These are phyloP conservation scores for Wakefieldia striispora DNA, from an alignment of 768 basidiomycete genomes.

Conservation along the genomic window DNA sequence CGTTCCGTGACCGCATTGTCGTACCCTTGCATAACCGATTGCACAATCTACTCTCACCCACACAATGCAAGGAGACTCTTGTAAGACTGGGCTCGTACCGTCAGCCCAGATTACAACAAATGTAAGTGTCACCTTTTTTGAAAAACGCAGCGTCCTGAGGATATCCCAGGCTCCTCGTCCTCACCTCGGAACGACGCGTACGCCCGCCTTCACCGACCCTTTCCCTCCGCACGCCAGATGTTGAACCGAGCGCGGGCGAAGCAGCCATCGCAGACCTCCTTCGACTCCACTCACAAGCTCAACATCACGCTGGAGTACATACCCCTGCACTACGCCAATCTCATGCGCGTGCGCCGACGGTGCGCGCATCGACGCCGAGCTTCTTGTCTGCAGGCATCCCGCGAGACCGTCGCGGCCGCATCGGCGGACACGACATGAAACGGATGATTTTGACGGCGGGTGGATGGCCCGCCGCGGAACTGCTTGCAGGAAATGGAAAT, in stretches of 20 bases:
- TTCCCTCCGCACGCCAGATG: constrained; percentile 47
- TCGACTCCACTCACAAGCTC: constrained; percentile 56
- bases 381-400: constrained; percentile 74
- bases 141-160: constrained; percentile 3
- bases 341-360: constrained; percentile 25
- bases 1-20: constrained; percentile 79
- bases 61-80: constrained; percentile 54
- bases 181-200: constrained; percentile 64
- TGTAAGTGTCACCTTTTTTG: constrained; percentile 45
- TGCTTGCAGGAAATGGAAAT: constrained; percentile 6
- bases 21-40: constrained; percentile 60
- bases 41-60: constrained; percentile 51
- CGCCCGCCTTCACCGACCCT: constrained; percentile 59
- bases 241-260: constrained; percentile 62
- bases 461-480: constrained; percentile 17
- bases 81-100: constrained; percentile 55
- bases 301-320: constrained; percentile 33
- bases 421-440: constrained; percentile 43
- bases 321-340: constrained; percentile 25
- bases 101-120: constrained; percentile 75
- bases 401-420: constrained; percentile 75
- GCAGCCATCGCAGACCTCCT: constrained; percentile 67
- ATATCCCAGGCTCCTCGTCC: constrained; percentile 61
- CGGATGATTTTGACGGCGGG: constrained; percentile 30
- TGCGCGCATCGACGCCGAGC: constrained; percentile 45